phyloP scores from a whole-genome alignment of 768 basidiomycete genomes.

The Naematelia aurantialba region DNA sequence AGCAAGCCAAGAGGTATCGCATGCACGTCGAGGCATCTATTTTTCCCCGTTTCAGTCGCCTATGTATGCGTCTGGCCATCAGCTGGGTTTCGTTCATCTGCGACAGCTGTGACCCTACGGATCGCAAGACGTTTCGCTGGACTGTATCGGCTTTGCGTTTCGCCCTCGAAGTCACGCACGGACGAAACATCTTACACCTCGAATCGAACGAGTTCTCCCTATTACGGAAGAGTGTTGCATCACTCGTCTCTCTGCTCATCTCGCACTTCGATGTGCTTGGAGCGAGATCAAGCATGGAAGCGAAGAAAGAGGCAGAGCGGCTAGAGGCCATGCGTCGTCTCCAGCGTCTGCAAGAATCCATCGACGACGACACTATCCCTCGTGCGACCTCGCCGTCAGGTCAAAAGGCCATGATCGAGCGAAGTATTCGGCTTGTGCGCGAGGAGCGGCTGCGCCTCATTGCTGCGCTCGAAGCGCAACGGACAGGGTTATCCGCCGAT shows the following conservation, averaged over 20 bases:
- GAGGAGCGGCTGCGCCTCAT: slow-evolving; percentile 62
- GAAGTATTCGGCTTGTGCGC: slow-evolving; percentile 70
- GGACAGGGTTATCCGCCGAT: slow-evolving; percentile 62
- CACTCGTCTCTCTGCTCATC: slow-evolving; percentile 93
- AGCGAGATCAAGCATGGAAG: slow-evolving; percentile 80
- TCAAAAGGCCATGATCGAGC: slow-evolving; percentile 38
- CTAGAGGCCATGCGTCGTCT: slow-evolving; percentile 56
- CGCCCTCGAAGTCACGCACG: slow-evolving; percentile 77
- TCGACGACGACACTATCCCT: slow-evolving; percentile 47
- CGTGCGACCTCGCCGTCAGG: slow-evolving; percentile 35
- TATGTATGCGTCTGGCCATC: slow-evolving; percentile 84
- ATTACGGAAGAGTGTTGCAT: slow-evolving; percentile 84
- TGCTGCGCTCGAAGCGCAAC: slow-evolving; percentile 61
- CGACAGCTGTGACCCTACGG: slow-evolving; percentile 93
- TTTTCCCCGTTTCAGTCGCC: slow-evolving; percentile 68
- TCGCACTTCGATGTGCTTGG: slow-evolving; percentile 97
- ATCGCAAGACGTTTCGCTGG: slow-evolving; percentile 95
- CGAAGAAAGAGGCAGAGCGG: slow-evolving; percentile 81
- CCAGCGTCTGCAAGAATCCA: slow-evolving; percentile 57
- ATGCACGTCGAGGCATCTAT: slow-evolving; percentile 75
- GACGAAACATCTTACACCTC: slow-evolving; percentile 83
- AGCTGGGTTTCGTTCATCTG: slow-evolving; percentile 98
- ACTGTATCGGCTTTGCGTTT: slow-evolving; percentile 95
- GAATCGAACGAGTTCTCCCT: slow-evolving; percentile 84
- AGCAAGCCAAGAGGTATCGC: slow-evolving; percentile 85